These are phyloP conservation scores for Brachypodium distachyon DNA, from an alignment of 202 grass and related monocot genomes.

Conservation along the genomic window DNA sequence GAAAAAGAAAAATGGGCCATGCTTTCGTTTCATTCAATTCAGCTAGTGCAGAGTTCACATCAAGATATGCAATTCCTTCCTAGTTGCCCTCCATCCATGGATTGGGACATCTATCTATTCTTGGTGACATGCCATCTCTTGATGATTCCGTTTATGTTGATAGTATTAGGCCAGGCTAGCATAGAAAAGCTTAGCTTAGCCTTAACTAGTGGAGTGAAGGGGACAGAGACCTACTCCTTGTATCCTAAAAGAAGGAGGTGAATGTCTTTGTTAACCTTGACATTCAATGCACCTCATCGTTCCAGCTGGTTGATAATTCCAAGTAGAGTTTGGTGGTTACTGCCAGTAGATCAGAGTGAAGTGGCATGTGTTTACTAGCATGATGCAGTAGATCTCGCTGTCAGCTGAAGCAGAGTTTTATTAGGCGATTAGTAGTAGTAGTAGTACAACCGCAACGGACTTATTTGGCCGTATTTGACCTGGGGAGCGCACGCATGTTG, in stretches of 20 bases:
- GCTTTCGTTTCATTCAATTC: not conserved
- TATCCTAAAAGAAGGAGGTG: not conserved
- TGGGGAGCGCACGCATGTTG: conserved; percentile 18
- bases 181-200: not conserved
- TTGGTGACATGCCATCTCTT: not conserved
- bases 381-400: conserved; percentile 1
- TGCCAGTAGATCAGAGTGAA: not conserved
- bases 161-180: not conserved
- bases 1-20: not conserved
- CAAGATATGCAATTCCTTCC: conserved; percentile 30
- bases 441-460: conserved; percentile 15
- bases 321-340: not conserved
- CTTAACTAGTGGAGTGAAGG: conserved; percentile 19
- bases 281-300: not conserved
- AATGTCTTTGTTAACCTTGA: conserved; percentile 13
- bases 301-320: not conserved
- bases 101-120: conserved; percentile 28
- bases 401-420: conserved; percentile 15
- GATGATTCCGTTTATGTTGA: conserved; percentile 9
- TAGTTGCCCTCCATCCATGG: conserved; percentile 16
- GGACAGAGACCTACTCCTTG: conserved; percentile 6
- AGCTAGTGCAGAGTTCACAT: conserved; percentile 31
- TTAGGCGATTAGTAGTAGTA: not conserved
- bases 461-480: conserved; percentile 33
- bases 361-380: not conserved